A percentile compares a stretch with the other conserved stretches of the same genome.
Evolutionary conservation across 176 grass and related monocot species (phyloP).

Genomic region (Phragmites australis): DNA sequence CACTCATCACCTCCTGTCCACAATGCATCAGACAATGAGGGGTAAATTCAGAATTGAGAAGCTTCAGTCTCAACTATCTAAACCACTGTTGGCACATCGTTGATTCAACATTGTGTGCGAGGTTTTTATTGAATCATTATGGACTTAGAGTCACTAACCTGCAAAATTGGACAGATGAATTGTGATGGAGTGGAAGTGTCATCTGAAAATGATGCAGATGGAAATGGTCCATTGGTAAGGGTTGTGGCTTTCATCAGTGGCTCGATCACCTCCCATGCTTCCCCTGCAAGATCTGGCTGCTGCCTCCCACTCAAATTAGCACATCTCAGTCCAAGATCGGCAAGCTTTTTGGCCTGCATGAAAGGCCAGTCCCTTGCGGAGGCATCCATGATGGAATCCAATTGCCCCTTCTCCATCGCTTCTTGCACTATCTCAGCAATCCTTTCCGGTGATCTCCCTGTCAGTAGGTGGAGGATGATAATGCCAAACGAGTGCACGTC

Average conservation of each 20-base stretch:
- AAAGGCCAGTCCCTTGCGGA: slow-evolving; percentile 77
- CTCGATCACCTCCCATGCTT: slow-evolving; percentile 56
- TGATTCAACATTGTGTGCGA: neutral
- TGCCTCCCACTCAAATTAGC: slow-evolving; percentile 45
- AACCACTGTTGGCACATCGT: neutral
- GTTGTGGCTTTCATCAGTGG: slow-evolving; percentile 53
- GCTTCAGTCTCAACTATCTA: neutral
- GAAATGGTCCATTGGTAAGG: neutral
- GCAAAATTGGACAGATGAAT: slow-evolving; percentile 75
- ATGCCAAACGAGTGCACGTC: slow-evolving; percentile 81
- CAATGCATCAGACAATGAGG: neutral
- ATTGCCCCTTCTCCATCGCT: slow-evolving; percentile 49
- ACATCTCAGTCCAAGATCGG: slow-evolving; percentile 63
- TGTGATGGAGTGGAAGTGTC: slow-evolving; percentile 45
- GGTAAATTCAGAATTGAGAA: slow-evolving; percentile 5
- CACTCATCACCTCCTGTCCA: slow-evolving; percentile 67
- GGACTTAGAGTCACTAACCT: slow-evolving; percentile 40
- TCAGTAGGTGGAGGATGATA: slow-evolving; percentile 73
- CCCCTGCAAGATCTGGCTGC: slow-evolving; percentile 49
- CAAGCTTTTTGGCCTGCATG: slow-evolving; percentile 69
- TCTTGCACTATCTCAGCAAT: slow-evolving; percentile 59
- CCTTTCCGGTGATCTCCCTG: slow-evolving; percentile 47
- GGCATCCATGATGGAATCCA: slow-evolving; percentile 58
- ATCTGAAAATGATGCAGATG: slow-evolving; percentile 16
- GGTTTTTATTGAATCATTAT: neutral